Evolutionary conservation across 2,329 filamentous ascomycete genomes (phyloP).

Genomic region (Penicillium freii): DNA sequence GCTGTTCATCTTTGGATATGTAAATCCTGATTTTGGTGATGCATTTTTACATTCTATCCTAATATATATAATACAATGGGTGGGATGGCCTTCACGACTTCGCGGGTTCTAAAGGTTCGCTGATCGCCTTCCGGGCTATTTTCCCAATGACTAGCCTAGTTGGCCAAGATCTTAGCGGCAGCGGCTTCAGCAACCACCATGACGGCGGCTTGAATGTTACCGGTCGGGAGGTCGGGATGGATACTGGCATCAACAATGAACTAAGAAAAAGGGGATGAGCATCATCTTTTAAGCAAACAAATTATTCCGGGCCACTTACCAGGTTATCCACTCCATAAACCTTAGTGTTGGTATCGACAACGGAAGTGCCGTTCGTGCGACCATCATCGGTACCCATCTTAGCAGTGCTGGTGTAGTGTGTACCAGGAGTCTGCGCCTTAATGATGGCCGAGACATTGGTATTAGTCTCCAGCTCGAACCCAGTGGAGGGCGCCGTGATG

Average conservation of each 20-base stretch:
- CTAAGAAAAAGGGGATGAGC: constrained; percentile 36
- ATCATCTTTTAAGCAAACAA: not conserved
- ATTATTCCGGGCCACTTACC: constrained; percentile 2
- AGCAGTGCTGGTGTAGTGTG: constrained; percentile 52
- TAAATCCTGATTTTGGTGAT: not conserved
- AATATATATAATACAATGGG: not conserved
- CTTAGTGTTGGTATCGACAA: constrained; percentile 63
- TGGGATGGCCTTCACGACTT: not conserved
- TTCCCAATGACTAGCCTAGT: constrained; percentile 26
- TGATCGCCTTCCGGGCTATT: not conserved
- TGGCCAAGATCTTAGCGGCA: constrained; percentile 37
- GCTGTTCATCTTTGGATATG: too few species aligned
- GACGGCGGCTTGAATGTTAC: constrained; percentile 66
- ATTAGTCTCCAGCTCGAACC: constrained; percentile 24
- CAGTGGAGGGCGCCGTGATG: constrained; percentile 20
- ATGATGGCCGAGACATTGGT: constrained; percentile 27
- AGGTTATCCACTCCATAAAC: constrained; percentile 68
- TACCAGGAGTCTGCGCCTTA: constrained; percentile 45
- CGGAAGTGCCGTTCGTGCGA: constrained; percentile 54
- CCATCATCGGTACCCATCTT: constrained; percentile 62
- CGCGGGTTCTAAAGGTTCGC: not conserved
- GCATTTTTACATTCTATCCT: not conserved
- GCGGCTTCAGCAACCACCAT: constrained; percentile 64
- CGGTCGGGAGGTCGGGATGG: constrained; percentile 66
- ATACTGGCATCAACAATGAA: constrained; percentile 66